Base-by-base conservation (phyloP, 768 basidiomycete genomes). In the Russula sp. region DNA sequence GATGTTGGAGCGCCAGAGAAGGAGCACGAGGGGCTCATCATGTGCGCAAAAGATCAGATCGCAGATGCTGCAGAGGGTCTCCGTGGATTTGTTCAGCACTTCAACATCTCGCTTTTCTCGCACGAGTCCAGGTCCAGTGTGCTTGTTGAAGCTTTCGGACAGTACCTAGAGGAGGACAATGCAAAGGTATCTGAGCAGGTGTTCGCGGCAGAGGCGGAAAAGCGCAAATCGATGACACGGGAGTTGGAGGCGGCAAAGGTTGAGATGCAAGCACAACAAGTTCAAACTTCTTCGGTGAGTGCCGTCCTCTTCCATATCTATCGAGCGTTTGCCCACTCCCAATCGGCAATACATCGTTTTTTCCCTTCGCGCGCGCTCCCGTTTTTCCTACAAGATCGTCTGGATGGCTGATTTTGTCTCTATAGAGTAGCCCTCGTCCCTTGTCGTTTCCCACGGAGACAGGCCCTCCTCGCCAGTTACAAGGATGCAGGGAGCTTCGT, bases 401-500 rank as follows among this genome's bases (percentile, higher is more conserved):
- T 45, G n/a, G 11, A 54, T n/a, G 36, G 25, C 56, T 25, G 43
- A 46, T 32, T 56, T 55, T 35, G 42, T 34, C 49, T 60, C 39
- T 53, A 41, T 56, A 65, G 65, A 57, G 59, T 20, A 60, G 41
- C 34, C 25, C 49, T 42, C n/a, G 4, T 5, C 16, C 57, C 32
- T 48, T 35, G 8, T 32, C 48, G 7, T 32, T 34, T 22, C 10
- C 25, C 14, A 16, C 14, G 32, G 59, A 66, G 29, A 59, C 20
- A 32, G 35, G 16, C 60, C 58, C 2, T n/a, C 41, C 29, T 68
- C 68, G 2, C 66, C 72, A 7, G 59, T 73, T 34, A 65, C 5
- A 72, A 75, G 5, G 85, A 86, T 48, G 77, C 81, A n/a, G 76
- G 77, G 29, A 78, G 80, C 7, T 76, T 91, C 63, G 76, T 84